Evolutionary conservation across 805 yeast species (phyloP), one percentile per base, ranked within the genome.

Genomic region (Phaffomyces antillensis): DNA sequence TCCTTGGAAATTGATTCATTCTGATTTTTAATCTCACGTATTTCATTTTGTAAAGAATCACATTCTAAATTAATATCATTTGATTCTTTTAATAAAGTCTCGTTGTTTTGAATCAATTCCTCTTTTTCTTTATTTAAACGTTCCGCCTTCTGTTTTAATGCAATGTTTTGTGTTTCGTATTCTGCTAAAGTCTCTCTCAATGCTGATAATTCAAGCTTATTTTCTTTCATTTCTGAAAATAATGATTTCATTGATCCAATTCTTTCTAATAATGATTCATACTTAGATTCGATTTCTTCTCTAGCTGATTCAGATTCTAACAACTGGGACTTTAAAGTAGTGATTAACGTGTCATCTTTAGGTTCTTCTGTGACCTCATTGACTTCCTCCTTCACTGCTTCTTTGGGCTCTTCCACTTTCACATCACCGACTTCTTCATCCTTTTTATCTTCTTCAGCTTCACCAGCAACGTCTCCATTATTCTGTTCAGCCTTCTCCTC

Each of bases 201-300:
- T 5, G 65, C 67, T 36, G 76, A 86, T 17, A 86, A 65, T 52
- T 83, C 86, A 3, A 61, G 64, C 56, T 84, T 83, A 0, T 87
- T 68, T 46, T 77, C 83, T 56, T 84, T 82, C 86, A 84, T 83
- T 51, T 85, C 84, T 35, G 66, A 71, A 61, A 85, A 85, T 2
- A 85, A 74, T 1, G 81, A 67, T 52, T 83, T 85, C 91, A 85
- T 84, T 3, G 86, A 76, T 1, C 87, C 76, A 16, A 86, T 60
- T 58, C 83, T 73, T 50, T 76, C 77, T 47, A 86, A 61, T 30
- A 86, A 62, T 5, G 75, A 68, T 48, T 83, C 82, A 55, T 84
- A 83, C 50, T 79, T 79, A 2, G 71, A 67, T 52, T 81, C 78
- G 26, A 75, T 70, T 28, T 74, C 72, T 40, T 75, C 82, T 45